These are phyloP conservation scores for Candida piceae DNA, from an alignment of 805 yeast genomes.

Conservation along the genomic window DNA sequence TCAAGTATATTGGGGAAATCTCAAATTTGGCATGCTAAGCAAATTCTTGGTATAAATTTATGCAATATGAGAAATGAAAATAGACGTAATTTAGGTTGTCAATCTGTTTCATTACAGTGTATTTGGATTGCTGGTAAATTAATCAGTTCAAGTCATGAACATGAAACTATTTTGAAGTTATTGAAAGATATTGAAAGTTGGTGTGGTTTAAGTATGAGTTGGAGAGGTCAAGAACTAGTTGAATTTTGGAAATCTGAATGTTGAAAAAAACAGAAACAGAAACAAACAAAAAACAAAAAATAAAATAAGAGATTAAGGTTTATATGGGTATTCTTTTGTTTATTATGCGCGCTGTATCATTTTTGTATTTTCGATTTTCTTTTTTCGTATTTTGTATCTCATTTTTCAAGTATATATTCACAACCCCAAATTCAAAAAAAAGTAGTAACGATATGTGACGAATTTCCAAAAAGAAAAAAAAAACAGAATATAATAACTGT, in stretches of 20 bases:
- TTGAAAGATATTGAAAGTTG: slow-evolving; percentile 19
- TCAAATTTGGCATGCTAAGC: slow-evolving; percentile 37
- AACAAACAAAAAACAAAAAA: too few relatives aligned
- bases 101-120: slow-evolving; percentile 18
- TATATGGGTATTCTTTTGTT: too few relatives aligned
- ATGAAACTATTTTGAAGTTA: slow-evolving; percentile 17
- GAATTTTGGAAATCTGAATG: slow-evolving; percentile 26
- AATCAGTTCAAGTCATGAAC: slow-evolving; percentile 23
- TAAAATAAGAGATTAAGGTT: too few relatives aligned
- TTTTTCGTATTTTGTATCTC: too few relatives aligned
- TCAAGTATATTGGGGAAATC: slow-evolving; percentile 19
- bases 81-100: slow-evolving; percentile 16
- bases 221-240: slow-evolving; percentile 20
- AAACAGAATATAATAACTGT: too few relatives aligned
- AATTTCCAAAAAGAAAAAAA: too few relatives aligned
- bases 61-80: slow-evolving; percentile 14
- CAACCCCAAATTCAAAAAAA: too few relatives aligned
- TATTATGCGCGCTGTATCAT: too few relatives aligned
- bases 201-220: slow-evolving; percentile 20
- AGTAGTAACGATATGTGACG: too few relatives aligned
- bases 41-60: slow-evolving; percentile 30
- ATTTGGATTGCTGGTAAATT: slow-evolving; percentile 24
- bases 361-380: too few relatives aligned
- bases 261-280: slow-evolving; percentile 3
- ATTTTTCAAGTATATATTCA: too few relatives aligned